Base-by-base conservation (phyloP, 2,329 filamentous ascomycete genomes). In the Aspergillus persii region DNA sequence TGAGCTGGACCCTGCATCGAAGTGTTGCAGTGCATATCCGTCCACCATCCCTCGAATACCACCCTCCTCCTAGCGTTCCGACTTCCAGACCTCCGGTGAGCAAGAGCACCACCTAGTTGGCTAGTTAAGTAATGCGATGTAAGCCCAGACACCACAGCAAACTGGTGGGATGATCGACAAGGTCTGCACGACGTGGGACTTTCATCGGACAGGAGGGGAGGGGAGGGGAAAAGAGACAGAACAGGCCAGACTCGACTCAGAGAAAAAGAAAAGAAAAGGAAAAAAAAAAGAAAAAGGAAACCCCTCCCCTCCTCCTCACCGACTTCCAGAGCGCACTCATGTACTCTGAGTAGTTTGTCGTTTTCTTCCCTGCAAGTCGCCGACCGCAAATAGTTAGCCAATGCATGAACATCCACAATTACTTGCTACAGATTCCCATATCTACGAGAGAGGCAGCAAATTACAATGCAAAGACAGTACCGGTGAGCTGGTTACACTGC, bases 401-500 rank as follows among this genome's bases (percentile, higher is more conserved):
- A 50, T 36, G 31, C 53, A 36, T 30, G 46, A 44, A 27, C 52
- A 54, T 47, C 39, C 52, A 33, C 52, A 47, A 23, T 23, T 23
- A 23, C 18, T 33, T 31, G 30, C 53, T 48, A 55, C 52, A 33
- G 18, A 23, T 18, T 54, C 33, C 23, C 41, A 55, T 44, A 39
- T 49, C 44, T 36, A 47, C 26, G 18, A 47, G 44, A 18, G 11
- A 26, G 18, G 44, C 44, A 47, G 44, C 44, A 47, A 47, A 47
- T 33, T 26, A 31, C 26, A 54, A 55, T 55, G 33, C 31, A 55
- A 44, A 33, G 49, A n/a, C 36, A 46, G 31, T 51, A 50, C 47
- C 57, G 49, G 46, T 59, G 57, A 52, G 52, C 50, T 50, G 52
- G 53, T 56, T 59, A 33, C 39, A 52, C 53, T 47, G 39, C 41